Evolutionary conservation across 345 rosid genomes (phyloP).

Genomic region (Zanthoxylum bungeanum): DNA sequence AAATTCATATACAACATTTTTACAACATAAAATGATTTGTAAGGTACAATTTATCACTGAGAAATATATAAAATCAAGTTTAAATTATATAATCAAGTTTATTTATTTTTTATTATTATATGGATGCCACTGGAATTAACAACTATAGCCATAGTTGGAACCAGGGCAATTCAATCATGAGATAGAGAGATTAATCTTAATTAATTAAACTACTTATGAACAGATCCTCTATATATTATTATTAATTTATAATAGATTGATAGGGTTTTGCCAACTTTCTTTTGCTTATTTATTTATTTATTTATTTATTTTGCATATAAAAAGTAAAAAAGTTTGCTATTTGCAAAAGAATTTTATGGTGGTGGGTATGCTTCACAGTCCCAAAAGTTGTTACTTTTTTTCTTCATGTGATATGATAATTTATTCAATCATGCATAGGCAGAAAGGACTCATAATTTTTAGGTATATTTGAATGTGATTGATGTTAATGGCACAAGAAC

Average conservation of each 20-base stretch:
- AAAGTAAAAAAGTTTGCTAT: not conserved
- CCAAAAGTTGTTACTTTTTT: conserved; percentile 1
- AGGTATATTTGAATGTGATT: conserved; percentile 28
- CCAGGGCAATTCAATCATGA: not conserved
- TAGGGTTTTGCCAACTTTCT: not conserved
- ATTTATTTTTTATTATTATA: too few species aligned
- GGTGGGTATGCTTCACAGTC: conserved; percentile 17
- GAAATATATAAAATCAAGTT: too few species aligned
- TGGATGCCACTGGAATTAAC: not conserved
- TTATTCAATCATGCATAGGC: conserved; percentile 22
- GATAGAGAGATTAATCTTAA: not conserved
- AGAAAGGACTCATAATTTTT: conserved; percentile 22
- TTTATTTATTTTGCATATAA: too few species aligned
- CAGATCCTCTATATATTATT: not conserved
- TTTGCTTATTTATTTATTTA: too few species aligned
- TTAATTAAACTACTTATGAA: not conserved
- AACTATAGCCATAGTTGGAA: not conserved
- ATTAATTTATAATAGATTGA: not conserved
- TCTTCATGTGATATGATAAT: conserved; percentile 12
- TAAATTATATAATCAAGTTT: too few species aligned
- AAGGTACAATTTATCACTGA: too few species aligned
- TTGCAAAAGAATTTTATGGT: conserved; percentile 11
- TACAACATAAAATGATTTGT: too few species aligned
- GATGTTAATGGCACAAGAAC: conserved; percentile 14
- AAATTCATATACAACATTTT: too few species aligned